Percentiles rank a stretch among this genome's conserved stretches.
phyloP scores from a whole-genome alignment of 331 rosid species.

The Prunus yedoensis region DNA sequence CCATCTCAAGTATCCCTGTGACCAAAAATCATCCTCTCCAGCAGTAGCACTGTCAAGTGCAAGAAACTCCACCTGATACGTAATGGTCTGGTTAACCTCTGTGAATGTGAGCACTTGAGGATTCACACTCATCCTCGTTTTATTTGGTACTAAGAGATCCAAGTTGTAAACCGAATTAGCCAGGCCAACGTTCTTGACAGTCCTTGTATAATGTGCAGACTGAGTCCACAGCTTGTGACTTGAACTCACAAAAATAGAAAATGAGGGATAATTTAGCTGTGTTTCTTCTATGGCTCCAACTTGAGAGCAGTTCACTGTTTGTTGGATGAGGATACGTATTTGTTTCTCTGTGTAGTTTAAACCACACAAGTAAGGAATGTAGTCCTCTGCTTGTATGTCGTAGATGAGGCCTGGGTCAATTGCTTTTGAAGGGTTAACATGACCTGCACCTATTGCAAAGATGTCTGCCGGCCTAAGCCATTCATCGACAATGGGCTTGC shows the following conservation, averaged over 20 bases:
- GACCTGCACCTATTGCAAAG: conserved; percentile 68
- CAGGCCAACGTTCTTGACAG: conserved; percentile 58
- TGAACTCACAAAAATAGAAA: conserved; percentile 23
- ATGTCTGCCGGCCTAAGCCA: conserved; percentile 37
- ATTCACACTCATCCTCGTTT: background rate
- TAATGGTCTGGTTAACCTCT: too few relatives aligned
- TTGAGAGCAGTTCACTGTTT: conserved; percentile 35
- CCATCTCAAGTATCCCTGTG: conserved; percentile 45
- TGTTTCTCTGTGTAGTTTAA: conserved; percentile 46
- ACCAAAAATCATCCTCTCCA: conserved; percentile 33
- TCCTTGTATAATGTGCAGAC: conserved; percentile 46
- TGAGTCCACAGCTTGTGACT: background rate
- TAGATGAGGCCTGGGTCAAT: conserved; percentile 64
- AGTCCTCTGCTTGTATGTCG: conserved; percentile 49
- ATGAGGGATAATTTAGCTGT: conserved; percentile 67
- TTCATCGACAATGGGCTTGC: conserved; percentile 47
- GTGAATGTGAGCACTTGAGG: too few relatives aligned
- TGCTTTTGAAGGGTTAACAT: conserved; percentile 62
- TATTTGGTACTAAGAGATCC: conserved; percentile 27
- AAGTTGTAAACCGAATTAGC: conserved; percentile 33
- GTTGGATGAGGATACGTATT: conserved; percentile 36
- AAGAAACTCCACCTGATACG: too few relatives aligned
- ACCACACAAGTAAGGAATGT: conserved; percentile 71
- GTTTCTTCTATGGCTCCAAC: conserved; percentile 36
- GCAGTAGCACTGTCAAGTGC: background rate